Evolutionary conservation across 345 rosid species (phyloP).

Genomic region (Corymbia maculata): DNA sequence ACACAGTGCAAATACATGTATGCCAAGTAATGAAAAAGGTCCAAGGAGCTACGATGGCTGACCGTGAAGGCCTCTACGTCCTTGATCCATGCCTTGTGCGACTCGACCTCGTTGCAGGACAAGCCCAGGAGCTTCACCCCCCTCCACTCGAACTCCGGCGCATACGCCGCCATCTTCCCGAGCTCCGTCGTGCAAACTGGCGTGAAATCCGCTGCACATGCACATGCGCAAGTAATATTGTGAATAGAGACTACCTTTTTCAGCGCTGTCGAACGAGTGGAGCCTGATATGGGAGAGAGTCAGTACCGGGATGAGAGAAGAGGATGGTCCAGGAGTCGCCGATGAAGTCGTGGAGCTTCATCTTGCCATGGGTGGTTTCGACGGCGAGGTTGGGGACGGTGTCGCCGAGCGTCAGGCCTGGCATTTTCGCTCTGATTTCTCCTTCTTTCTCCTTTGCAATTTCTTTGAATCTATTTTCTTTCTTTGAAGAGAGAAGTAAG

Average conservation of each 20-base stretch:
- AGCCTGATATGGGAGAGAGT: neutral
- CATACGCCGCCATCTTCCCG: constrained; percentile 46
- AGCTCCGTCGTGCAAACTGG: constrained; percentile 83
- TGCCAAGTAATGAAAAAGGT: neutral
- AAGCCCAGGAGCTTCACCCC: constrained; percentile 69
- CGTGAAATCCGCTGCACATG: constrained; percentile 54
- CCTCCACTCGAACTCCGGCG: constrained; percentile 35
- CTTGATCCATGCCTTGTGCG: constrained; percentile 63
- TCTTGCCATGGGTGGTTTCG: constrained; percentile 47
- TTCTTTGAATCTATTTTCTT: neutral
- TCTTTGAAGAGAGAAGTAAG: too few species aligned
- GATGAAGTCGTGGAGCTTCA: constrained; percentile 59
- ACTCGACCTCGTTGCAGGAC: constrained; percentile 58
- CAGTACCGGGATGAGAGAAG: constrained; percentile 68
- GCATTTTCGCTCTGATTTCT: neutral
- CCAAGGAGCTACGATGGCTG: neutral
- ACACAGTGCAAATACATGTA: neutral
- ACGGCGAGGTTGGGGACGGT: constrained; percentile 54
- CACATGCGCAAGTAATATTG: neutral
- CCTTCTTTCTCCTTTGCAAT: neutral
- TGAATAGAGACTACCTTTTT: neutral
- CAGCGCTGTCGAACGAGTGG: too few species aligned
- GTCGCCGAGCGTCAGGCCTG: neutral
- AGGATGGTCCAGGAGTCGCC: constrained; percentile 54
- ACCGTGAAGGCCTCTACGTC: constrained; percentile 69